Percentiles rank a stretch among this genome's conserved stretches.
phyloP scores from a whole-genome alignment of 768 basidiomycete species.

The Inosperma sp. region DNA sequence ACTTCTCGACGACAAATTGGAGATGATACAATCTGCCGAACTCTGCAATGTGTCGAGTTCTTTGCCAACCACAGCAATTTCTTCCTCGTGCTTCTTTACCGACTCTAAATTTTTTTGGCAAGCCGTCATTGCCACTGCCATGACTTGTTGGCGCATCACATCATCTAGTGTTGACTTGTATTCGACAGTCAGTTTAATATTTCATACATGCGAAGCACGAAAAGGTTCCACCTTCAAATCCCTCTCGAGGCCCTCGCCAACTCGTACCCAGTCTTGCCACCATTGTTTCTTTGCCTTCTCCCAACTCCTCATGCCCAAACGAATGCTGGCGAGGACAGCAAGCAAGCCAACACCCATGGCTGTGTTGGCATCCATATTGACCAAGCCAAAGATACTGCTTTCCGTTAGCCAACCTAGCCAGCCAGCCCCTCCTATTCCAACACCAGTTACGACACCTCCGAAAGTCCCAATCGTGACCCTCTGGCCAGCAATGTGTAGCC shows the following conservation, averaged over 20 bases:
- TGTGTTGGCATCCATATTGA: conserved; percentile 51
- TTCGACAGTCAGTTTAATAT: background rate
- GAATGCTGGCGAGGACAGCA: conserved; percentile 42
- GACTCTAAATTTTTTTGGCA: conserved; percentile 42
- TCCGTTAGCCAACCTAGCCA: conserved; percentile 50
- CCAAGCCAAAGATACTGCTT: conserved; percentile 33
- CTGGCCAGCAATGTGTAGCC: conserved; percentile 64
- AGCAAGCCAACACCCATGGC: conserved; percentile 58
- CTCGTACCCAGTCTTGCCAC: conserved; percentile 62
- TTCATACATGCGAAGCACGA: background rate
- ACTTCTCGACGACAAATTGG: conserved; percentile 9
- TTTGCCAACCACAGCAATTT: conserved; percentile 40
- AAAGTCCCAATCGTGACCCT: conserved; percentile 47
- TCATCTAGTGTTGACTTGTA: conserved; percentile 42
- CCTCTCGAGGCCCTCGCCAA: conserved; percentile 57
- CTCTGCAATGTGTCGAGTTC: conserved; percentile 40
- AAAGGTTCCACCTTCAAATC: conserved; percentile 52
- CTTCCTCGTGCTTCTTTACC: conserved; percentile 38
- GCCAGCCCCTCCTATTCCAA: conserved; percentile 55
- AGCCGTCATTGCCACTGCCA: conserved; percentile 46
- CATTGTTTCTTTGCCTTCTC: conserved; percentile 62
- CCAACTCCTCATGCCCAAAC: conserved; percentile 66
- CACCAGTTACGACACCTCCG: conserved; percentile 45
- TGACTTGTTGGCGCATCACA: conserved; percentile 50
- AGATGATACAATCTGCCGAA: conserved; percentile 26